A percentile compares a stretch with the other conserved stretches of the same genome.
Conservation (phyloP, 345 rosid genomes). For the Pseudoturritis turrita region DNA sequence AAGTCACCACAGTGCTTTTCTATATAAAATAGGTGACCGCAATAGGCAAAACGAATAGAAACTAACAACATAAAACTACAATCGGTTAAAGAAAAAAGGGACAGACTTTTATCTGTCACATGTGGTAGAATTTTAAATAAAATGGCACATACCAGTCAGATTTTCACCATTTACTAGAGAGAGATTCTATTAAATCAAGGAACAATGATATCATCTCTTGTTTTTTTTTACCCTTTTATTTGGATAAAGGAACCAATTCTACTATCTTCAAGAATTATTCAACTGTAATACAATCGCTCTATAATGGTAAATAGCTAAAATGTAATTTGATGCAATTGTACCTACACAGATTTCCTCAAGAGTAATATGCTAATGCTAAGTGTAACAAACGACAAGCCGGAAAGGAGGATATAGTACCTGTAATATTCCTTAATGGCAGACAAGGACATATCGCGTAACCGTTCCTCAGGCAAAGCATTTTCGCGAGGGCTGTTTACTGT, state of each 20-base stretch:
- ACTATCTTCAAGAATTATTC: slow-evolving; percentile 1
- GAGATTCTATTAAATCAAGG: not conserved
- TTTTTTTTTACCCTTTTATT: not conserved
- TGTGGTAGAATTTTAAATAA: not conserved
- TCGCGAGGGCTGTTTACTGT: slow-evolving; percentile 48
- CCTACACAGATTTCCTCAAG: not conserved
- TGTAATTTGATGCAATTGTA: not conserved
- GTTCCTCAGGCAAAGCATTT: slow-evolving; percentile 55
- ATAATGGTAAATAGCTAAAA: not conserved
- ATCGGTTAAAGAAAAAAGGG: not conserved
- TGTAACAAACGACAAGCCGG: not conserved
- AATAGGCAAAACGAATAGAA: not conserved
- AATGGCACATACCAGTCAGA: not conserved
- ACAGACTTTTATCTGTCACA: not conserved
- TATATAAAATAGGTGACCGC: not conserved
- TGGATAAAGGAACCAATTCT: not conserved
- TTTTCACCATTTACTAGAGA: not conserved
- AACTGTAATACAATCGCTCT: not conserved
- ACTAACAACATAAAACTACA: not conserved
- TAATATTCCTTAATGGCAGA: slow-evolving; percentile 87
- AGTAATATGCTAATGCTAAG: not conserved
- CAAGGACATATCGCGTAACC: slow-evolving; percentile 50
- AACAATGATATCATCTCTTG: not conserved
- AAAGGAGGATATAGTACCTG: slow-evolving; percentile 49
- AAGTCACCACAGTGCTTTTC: slow-evolving; percentile 3